Evolutionary conservation across 257 asterid species (phyloP).

Genomic region (Primulina tabacum): DNA sequence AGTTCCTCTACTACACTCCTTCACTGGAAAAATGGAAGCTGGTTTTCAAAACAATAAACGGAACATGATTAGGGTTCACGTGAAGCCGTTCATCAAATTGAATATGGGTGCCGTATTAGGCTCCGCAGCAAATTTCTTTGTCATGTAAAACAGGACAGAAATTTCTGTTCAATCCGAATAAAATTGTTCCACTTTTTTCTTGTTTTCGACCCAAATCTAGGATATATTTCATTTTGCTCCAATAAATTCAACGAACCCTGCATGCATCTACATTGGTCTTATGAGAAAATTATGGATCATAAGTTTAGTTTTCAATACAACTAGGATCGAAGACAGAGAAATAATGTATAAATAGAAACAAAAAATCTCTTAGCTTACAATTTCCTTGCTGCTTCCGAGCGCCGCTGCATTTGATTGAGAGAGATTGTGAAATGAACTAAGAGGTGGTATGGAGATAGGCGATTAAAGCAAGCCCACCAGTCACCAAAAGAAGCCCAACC

Average conservation of each 20-base stretch:
- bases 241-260: background rate
- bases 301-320: background rate
- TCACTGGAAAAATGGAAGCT: background rate
- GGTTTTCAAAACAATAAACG: background rate
- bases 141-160: background rate
- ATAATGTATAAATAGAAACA: too few relatives aligned
- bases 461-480: too few relatives aligned
- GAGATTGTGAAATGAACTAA: too few relatives aligned
- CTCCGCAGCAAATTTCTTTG: background rate
- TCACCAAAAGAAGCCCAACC: too few relatives aligned
- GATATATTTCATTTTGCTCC: too few relatives aligned
- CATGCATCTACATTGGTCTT: too few relatives aligned
- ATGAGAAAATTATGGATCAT: background rate
- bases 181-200: too few relatives aligned
- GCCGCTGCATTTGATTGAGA: too few relatives aligned
- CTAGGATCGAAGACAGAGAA: too few relatives aligned
- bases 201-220: background rate
- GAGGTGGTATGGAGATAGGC: too few relatives aligned
- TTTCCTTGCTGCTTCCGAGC: background rate
- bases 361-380: background rate
- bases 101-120: background rate
- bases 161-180: background rate
- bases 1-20: background rate
- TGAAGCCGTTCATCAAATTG: too few relatives aligned
- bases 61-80: too few relatives aligned